Conservation (phyloP, 768 basidiomycete species). For the Dentipellis fragilis region DNA sequence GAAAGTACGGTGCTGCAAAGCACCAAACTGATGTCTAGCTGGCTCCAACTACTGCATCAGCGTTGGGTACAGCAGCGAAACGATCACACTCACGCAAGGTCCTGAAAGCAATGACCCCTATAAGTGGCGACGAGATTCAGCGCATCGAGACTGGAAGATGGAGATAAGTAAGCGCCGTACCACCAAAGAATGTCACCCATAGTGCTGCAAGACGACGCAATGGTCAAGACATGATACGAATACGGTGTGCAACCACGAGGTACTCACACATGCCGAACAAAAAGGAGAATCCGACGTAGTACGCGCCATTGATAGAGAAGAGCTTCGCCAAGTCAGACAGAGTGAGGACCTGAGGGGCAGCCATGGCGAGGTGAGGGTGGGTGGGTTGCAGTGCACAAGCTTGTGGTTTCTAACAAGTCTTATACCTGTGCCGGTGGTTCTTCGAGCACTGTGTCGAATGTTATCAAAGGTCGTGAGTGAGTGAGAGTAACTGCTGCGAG, state of each 20-base stretch:
- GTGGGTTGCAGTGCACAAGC: background rate
- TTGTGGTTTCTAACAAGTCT: too few relatives aligned
- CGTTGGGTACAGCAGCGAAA: background rate
- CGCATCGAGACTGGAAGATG: background rate
- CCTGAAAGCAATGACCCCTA: slow-evolving; percentile 53
- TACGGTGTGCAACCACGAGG: background rate
- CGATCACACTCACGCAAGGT: slow-evolving; percentile 38
- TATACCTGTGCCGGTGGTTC: too few relatives aligned
- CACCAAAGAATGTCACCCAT: slow-evolving; percentile 65
- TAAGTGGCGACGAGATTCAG: background rate
- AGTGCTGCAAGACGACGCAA: slow-evolving; percentile 21
- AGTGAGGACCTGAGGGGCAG: slow-evolving; percentile 8
- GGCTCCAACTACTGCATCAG: background rate
- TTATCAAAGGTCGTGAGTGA: too few relatives aligned
- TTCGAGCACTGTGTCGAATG: too few relatives aligned
- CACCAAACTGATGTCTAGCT: slow-evolving; percentile 67
- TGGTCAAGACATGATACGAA: background rate
- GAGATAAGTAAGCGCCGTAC: slow-evolving; percentile 15
- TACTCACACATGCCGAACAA: slow-evolving; percentile 60
- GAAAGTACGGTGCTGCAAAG: slow-evolving; percentile 65
- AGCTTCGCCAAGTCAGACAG: slow-evolving; percentile 12
- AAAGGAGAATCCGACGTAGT: slow-evolving; percentile 50
- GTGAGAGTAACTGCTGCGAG: too few relatives aligned
- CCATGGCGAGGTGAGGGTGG: background rate
- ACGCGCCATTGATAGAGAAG: slow-evolving; percentile 27